Conservation (phyloP, 2,329 filamentous ascomycete species). For the Hortaea sp. region DNA sequence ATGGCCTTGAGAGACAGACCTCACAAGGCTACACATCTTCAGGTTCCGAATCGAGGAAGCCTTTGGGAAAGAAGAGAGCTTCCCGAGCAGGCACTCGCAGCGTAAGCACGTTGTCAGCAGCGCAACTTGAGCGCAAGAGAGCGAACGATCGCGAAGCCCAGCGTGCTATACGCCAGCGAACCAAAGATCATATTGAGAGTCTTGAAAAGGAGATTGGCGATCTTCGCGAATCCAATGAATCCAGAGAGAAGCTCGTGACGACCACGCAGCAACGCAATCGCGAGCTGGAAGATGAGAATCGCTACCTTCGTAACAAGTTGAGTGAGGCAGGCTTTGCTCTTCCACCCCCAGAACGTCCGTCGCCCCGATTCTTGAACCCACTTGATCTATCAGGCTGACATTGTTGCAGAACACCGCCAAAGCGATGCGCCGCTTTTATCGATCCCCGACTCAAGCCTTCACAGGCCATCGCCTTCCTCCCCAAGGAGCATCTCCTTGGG, state of each 20-base stretch:
- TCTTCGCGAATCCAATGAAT: slow-evolving; percentile 39
- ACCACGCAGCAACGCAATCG: slow-evolving; percentile 44
- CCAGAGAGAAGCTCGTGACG: slow-evolving; percentile 35
- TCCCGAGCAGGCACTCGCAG: slow-evolving; percentile 48
- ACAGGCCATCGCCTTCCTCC: slow-evolving; percentile 18
- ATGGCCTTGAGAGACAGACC: slow-evolving; percentile 13
- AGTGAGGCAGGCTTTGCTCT: slow-evolving; percentile 30
- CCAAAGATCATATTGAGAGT: slow-evolving; percentile 48
- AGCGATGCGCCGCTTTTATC: slow-evolving; percentile 13
- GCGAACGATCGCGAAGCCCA: slow-evolving; percentile 53
- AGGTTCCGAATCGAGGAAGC: slow-evolving; percentile 18
- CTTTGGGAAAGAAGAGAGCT: slow-evolving; percentile 34
- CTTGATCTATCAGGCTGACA: slow-evolving; percentile 7
- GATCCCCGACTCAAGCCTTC: slow-evolving; percentile 15
- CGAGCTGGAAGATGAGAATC: slow-evolving; percentile 46
- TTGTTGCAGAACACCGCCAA: slow-evolving; percentile 9
- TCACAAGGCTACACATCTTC: slow-evolving; percentile 21
- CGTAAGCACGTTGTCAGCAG: slow-evolving; percentile 46
- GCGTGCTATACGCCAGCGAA: slow-evolving; percentile 48
- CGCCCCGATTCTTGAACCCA: slow-evolving; percentile 2
- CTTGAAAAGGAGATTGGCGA: slow-evolving; percentile 47
- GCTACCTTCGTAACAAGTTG: slow-evolving; percentile 41
- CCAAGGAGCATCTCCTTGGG: slow-evolving; percentile 17
- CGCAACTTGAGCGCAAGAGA: slow-evolving; percentile 49
- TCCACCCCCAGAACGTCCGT: background rate